A percentile compares a stretch with the other conserved stretches of the same genome.
Conservation (phyloP, 2,329 filamentous ascomycete genomes). For the Arthrobotrys megalospora region DNA sequence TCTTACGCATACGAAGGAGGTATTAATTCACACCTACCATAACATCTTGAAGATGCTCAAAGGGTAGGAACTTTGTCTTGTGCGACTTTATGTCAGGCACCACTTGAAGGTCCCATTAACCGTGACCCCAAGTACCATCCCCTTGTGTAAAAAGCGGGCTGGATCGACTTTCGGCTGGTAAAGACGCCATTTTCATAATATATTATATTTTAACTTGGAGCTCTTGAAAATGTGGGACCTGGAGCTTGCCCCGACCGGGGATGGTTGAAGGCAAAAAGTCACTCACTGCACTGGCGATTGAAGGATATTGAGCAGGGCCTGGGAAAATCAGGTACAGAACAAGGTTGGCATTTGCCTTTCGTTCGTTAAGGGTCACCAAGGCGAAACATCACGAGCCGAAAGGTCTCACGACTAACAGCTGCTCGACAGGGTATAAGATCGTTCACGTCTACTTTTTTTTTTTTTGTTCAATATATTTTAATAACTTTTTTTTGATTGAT, state of each 20-base stretch:
- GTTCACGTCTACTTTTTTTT: neutral
- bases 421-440: conserved; percentile 20
- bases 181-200: conserved; percentile 58
- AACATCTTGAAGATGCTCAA: neutral
- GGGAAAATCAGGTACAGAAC: conserved; percentile 45
- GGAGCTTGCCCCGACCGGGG: conserved; percentile 4
- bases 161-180: conserved; percentile 40
- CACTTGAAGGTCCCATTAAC: conserved; percentile 24
- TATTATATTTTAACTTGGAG: conserved; percentile 50
- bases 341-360: conserved; percentile 11
- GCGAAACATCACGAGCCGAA: conserved; percentile 37
- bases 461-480: conserved; percentile 36
- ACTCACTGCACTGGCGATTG: conserved; percentile 48
- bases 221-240: conserved; percentile 41
- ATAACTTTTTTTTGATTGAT: conserved; percentile 38
- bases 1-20: neutral
- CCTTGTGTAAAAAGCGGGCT: conserved; percentile 34
- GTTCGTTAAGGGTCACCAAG: conserved; percentile 32
- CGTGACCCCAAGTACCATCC: neutral
- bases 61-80: conserved; percentile 12
- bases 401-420: conserved; percentile 20
- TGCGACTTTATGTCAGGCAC: conserved; percentile 51
- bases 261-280: conserved; percentile 40
- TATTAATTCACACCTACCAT: neutral
- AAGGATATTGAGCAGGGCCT: conserved; percentile 24